Evolutionary conservation across 2,329 filamentous ascomycete genomes (phyloP).

Genomic region (Cladorrhinum sp.): DNA sequence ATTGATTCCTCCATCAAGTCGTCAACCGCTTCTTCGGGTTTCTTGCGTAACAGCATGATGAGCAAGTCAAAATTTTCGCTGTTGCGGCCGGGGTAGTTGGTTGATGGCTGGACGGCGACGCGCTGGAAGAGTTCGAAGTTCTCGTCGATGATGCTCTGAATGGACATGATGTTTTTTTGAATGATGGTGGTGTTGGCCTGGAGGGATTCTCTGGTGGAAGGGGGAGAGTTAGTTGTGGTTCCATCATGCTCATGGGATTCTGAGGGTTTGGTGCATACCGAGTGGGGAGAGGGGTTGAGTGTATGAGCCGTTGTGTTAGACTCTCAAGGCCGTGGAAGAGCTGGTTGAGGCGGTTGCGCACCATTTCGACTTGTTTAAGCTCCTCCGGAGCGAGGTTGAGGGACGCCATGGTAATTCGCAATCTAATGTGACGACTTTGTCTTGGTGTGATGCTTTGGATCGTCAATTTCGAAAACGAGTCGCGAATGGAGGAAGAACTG

Average conservation of each 20-base stretch:
- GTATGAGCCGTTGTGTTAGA: slow-evolving; percentile 57
- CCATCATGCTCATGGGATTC: background rate
- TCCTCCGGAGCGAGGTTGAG: slow-evolving; percentile 57
- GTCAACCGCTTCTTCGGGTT: slow-evolving; percentile 75
- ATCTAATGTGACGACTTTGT: background rate
- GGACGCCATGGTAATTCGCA: slow-evolving; percentile 34
- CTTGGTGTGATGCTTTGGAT: background rate
- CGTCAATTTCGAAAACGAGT: background rate
- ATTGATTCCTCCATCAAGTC: slow-evolving; percentile 66
- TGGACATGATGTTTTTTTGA: slow-evolving; percentile 64
- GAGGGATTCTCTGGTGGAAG: slow-evolving; percentile 57
- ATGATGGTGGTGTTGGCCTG: slow-evolving; percentile 71
- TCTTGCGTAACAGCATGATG: slow-evolving; percentile 72
- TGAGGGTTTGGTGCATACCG: slow-evolving; percentile 46
- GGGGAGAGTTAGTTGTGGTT: background rate
- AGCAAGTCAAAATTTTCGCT: slow-evolving; percentile 56
- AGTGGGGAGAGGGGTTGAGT: slow-evolving; percentile 63
- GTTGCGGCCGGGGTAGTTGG: slow-evolving; percentile 69
- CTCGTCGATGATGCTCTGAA: slow-evolving; percentile 62
- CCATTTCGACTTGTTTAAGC: slow-evolving; percentile 67
- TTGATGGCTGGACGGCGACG: slow-evolving; percentile 71
- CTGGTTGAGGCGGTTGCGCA: slow-evolving; percentile 64
- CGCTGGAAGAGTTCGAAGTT: slow-evolving; percentile 66
- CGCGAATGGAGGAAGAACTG: background rate
- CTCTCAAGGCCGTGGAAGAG: slow-evolving; percentile 66